Evolutionary conservation across 2,329 filamentous ascomycete species (phyloP).

Genomic region (Aspergillus sp.): DNA sequence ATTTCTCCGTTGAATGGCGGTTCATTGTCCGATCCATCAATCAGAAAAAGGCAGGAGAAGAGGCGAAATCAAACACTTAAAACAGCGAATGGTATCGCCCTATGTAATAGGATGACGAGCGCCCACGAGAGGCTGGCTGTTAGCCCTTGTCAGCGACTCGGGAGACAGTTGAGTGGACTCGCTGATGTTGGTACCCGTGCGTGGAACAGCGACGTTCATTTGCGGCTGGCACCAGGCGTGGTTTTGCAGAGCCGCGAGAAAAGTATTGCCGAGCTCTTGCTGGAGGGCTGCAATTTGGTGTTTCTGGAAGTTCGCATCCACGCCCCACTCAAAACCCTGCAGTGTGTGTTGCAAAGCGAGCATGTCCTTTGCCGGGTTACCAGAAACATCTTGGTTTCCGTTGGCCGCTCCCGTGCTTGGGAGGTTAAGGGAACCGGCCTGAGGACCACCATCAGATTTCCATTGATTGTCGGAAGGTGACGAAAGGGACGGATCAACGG

Average conservation of each 20-base stretch:
- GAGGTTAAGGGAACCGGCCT: slow-evolving; percentile 27
- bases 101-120: slow-evolving; percentile 35
- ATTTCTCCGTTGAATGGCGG: not conserved
- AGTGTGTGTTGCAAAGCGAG: slow-evolving; percentile 25
- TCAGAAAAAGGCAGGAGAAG: not conserved
- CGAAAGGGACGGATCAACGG: slow-evolving; percentile 25
- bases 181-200: slow-evolving; percentile 32
- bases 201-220: slow-evolving; percentile 30
- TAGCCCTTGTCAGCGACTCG: slow-evolving; percentile 34
- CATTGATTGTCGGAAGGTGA: slow-evolving; percentile 28
- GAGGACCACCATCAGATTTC: slow-evolving; percentile 32
- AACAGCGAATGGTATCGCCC: not conserved
- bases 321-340: slow-evolving; percentile 32
- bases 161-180: slow-evolving; percentile 33
- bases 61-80: not conserved
- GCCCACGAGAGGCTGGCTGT: slow-evolving; percentile 42
- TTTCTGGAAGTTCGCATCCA: slow-evolving; percentile 75
- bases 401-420: slow-evolving; percentile 21
- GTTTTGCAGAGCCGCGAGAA: slow-evolving; percentile 82
- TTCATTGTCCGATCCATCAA: not conserved
- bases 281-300: slow-evolving; percentile 85
- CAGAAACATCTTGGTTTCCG: slow-evolving; percentile 18
- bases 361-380: slow-evolving; percentile 15
- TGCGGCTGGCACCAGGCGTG: slow-evolving; percentile 56
- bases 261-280: slow-evolving; percentile 81